Conservation (phyloP, 441 rosid genomes). For the Mallotus repandus region DNA sequence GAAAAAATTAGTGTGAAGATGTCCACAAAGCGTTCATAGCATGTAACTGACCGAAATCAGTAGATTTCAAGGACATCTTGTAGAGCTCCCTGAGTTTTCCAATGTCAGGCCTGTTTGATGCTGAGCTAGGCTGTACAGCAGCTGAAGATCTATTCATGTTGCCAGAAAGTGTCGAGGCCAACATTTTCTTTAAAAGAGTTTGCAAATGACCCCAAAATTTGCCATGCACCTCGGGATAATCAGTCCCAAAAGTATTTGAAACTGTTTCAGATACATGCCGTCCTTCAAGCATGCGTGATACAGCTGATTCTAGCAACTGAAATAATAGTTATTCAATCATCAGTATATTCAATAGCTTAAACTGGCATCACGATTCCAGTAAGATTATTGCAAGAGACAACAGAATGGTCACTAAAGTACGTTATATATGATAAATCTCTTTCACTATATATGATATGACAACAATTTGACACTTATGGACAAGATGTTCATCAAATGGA, state of each 20-base stretch:
- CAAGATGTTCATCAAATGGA: neutral
- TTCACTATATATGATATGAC: neutral
- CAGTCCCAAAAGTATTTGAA: conserved; percentile 37
- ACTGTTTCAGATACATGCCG: conserved; percentile 41
- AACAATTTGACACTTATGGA: neutral
- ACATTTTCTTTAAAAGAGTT: conserved; percentile 62
- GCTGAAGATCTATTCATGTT: conserved; percentile 38
- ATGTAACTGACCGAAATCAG: conserved; percentile 47
- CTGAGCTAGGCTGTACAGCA: conserved; percentile 30
- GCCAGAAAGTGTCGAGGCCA: conserved; percentile 42
- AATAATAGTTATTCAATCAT: neutral
- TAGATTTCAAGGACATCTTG: conserved; percentile 64
- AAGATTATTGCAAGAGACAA: neutral
- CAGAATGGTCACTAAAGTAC: neutral
- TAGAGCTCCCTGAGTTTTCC: conserved; percentile 76
- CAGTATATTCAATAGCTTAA: neutral
- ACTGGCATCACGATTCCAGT: neutral
- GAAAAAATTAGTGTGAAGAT: conserved; percentile 23
- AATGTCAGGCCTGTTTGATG: conserved; percentile 40
- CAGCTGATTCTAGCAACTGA: conserved; percentile 82
- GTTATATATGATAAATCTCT: neutral
- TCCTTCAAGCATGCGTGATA: conserved; percentile 68
- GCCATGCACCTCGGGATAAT: conserved; percentile 44
- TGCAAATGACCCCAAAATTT: conserved; percentile 80
- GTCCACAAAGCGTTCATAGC: conserved; percentile 65